A percentile compares a stretch with the other conserved stretches of the same genome.
Conservation (phyloP, 2,329 filamentous ascomycete genomes). For the Torrubiella hemipterigena region DNA sequence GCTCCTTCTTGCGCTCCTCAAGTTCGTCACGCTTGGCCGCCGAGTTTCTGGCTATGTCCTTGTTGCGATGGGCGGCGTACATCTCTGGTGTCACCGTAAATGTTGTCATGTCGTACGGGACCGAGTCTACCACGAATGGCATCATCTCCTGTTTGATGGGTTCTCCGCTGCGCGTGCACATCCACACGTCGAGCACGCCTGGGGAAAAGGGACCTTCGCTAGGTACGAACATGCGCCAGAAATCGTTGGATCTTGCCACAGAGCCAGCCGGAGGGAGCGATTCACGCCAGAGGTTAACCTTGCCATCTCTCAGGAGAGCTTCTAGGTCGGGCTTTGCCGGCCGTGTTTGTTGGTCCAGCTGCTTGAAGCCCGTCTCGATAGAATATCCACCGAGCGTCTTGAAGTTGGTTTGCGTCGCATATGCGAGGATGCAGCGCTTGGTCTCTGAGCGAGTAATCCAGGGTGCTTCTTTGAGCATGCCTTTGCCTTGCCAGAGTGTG, state of each 20-base stretch:
- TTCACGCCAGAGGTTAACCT: slow-evolving; percentile 9
- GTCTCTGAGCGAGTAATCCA: slow-evolving; percentile 16
- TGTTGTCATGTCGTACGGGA: slow-evolving; percentile 26
- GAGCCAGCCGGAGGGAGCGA: slow-evolving; percentile 1
- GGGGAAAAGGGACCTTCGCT: not conserved
- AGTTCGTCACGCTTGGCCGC: slow-evolving; percentile 36
- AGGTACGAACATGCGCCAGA: not conserved
- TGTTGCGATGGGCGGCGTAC: not conserved
- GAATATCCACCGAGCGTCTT: slow-evolving; percentile 16
- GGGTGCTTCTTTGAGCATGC: slow-evolving; percentile 13
- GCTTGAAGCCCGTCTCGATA: slow-evolving; percentile 14
- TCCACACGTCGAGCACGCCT: slow-evolving; percentile 45
- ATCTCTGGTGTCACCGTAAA: slow-evolving; percentile 2
- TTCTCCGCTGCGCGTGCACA: slow-evolving; percentile 42
- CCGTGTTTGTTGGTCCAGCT: slow-evolving; percentile 5
- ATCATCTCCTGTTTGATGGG: slow-evolving; percentile 51
- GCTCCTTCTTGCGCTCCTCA: slow-evolving; percentile 10
- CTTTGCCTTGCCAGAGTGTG: slow-evolving; percentile 20
- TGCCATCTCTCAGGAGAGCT: slow-evolving; percentile 3
- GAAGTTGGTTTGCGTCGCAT: slow-evolving; percentile 18
- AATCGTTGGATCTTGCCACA: not conserved
- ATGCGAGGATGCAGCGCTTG: slow-evolving; percentile 17
- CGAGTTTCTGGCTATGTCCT: slow-evolving; percentile 25
- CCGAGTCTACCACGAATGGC: slow-evolving; percentile 54
- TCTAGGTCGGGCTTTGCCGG: slow-evolving; percentile 10